phyloP scores from a whole-genome alignment of 2,329 filamentous ascomycete genomes.

The Periconia sp. region DNA sequence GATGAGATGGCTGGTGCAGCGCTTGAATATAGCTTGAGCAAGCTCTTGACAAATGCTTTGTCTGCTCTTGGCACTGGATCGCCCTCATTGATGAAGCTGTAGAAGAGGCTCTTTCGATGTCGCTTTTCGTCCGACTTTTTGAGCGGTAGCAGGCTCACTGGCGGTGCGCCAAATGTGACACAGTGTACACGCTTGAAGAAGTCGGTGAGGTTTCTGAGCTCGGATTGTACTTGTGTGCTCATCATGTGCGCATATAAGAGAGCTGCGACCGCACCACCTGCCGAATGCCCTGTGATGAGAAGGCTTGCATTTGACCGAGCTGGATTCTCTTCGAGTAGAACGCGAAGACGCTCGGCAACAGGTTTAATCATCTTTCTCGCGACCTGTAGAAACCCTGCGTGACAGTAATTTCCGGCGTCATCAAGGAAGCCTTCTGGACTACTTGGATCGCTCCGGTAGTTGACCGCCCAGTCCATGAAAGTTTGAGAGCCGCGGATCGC shows the following conservation, averaged over 20 bases:
- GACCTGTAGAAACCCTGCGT: constrained; percentile 78
- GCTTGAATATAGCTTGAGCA: constrained; percentile 73
- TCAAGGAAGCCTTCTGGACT: constrained; percentile 75
- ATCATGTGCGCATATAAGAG: constrained; percentile 86
- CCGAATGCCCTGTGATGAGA: constrained; percentile 84
- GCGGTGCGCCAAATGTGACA: constrained; percentile 83
- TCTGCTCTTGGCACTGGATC: constrained; percentile 82
- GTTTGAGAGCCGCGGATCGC: constrained; percentile 81
- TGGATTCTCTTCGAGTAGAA: constrained; percentile 75
- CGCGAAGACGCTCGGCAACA: constrained; percentile 72
- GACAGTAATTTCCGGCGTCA: constrained; percentile 77
- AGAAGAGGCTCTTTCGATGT: constrained; percentile 72
- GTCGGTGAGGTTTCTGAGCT: constrained; percentile 71
- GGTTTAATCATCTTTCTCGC: constrained; percentile 76
- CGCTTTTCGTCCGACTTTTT: constrained; percentile 57
- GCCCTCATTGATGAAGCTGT: constrained; percentile 83
- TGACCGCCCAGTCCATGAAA: constrained; percentile 87
- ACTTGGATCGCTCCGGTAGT: constrained; percentile 72
- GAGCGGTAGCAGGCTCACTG: constrained; percentile 74
- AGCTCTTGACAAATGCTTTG: constrained; percentile 73
- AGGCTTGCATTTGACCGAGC: constrained; percentile 69
- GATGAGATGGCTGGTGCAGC: constrained; percentile 55
- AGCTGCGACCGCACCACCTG: constrained; percentile 81
- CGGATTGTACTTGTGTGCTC: constrained; percentile 64
- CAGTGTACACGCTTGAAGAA: constrained; percentile 83